Evolutionary conservation across 352 stramenopile genomes (phyloP), one percentile per base, ranked within the genome.

Genomic region (Salisapilia sapeloensis): DNA sequence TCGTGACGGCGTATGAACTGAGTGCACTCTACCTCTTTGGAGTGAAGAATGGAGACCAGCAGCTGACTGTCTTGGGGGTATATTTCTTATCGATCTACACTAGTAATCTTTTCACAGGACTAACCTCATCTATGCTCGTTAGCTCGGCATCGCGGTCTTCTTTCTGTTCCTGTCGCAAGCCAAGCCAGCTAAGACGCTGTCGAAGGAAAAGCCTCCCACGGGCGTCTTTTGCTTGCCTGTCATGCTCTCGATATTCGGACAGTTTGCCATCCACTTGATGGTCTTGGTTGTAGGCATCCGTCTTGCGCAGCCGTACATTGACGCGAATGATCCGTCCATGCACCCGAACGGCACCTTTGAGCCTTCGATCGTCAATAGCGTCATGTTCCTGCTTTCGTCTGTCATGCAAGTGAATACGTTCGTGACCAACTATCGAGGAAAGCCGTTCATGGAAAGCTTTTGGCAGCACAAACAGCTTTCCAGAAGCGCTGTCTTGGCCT

Each of bases 21-120:
- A 95, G 71, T 24, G 79, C 72, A 30, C 59, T 98, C 9, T 97
- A 94, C 50, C 61, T 97, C 12, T 55, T 90, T 28, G 92, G 92
- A 8, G 86, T 96, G 29, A 97, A 97, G 52, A 92, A 96, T 40
- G 91, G 86, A 14, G 92, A 98, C 56, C 61, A 69, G 22, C 87
- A 97, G 42, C 51, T 94, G 35, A 78, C 56, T 5, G 35, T 64
- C 31, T 38, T 65, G 13, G 60, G 60, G 27, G 56, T 74, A 24
- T 15, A 46, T 54, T 21, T 7, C 9, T 26, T 22, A 9, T 26
- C 37, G 6, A 6, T n/a, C 40, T 28, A 16, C 9, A 12, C 7
- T 35, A 8, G 14, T 5, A 7, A 34, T 26, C 10, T 43, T 6
- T 23, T 35, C n/a, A 25, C 9, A 21, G 4, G 7, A 7, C 8